phyloP scores from a whole-genome alignment of 768 basidiomycete species.

The Lenzites betulinus region DNA sequence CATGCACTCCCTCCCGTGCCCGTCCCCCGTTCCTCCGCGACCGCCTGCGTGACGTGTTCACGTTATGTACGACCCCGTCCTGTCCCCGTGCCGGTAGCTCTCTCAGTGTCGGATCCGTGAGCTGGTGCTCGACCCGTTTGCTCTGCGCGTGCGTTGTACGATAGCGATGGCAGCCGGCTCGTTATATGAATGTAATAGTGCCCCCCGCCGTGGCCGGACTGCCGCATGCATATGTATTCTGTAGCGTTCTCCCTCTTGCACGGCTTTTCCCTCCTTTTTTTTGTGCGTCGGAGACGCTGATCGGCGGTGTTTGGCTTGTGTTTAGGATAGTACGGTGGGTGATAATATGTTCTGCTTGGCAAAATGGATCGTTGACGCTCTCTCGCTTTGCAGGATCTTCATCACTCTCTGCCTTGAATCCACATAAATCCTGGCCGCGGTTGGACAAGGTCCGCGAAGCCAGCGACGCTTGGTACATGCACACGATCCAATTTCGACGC shows the following conservation, averaged over 20 bases:
- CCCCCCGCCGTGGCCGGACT: background rate
- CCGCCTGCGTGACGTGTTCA: background rate
- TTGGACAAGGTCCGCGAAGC: too few relatives aligned
- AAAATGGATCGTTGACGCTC: too few relatives aligned
- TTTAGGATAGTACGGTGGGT: too few relatives aligned
- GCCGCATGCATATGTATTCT: conserved; percentile 12
- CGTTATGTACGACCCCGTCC: background rate
- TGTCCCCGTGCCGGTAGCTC: conserved; percentile 6
- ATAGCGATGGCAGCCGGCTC: conserved; percentile 5
- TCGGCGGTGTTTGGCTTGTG: too few relatives aligned
- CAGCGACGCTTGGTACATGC: too few relatives aligned
- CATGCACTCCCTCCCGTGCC: background rate
- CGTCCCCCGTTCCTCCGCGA: background rate
- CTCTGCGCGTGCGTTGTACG: conserved; percentile 2
- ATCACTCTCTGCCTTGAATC: too few relatives aligned
- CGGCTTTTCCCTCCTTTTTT: background rate
- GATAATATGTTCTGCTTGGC: too few relatives aligned
- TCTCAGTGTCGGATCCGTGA: conserved; percentile 14
- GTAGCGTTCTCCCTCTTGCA: background rate
- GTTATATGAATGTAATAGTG: conserved; percentile 17
- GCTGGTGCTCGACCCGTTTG: conserved; percentile 13
- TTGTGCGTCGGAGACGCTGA: too few relatives aligned
- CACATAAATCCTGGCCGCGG: too few relatives aligned
- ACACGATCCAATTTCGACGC: too few relatives aligned
- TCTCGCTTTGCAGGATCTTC: too few relatives aligned